A percentile compares a stretch with the other conserved stretches of the same genome.
These are phyloP conservation scores for Persicaria maculosa DNA, from an alignment of 148 eudicot species.

Conservation along the genomic window DNA sequence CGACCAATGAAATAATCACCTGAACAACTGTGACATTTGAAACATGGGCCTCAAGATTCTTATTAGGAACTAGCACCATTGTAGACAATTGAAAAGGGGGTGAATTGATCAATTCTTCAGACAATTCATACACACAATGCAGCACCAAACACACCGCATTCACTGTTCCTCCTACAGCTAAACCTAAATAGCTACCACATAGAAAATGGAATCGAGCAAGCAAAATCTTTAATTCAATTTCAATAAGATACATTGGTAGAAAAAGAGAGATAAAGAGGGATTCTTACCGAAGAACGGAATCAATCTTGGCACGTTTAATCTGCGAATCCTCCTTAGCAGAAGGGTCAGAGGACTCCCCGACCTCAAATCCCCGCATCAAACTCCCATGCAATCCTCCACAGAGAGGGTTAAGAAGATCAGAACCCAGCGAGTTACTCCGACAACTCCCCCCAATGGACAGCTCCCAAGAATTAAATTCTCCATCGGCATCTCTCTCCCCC, in stretches of 20 bases:
- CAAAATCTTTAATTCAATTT: neutral
- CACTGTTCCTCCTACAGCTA: neutral
- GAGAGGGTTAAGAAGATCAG: slow-evolving; percentile 14
- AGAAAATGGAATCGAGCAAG: neutral
- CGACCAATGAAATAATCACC: neutral
- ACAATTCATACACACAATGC: neutral
- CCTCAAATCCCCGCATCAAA: slow-evolving; percentile 25
- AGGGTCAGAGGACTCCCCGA: slow-evolving; percentile 29
- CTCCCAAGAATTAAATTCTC: slow-evolving; percentile 20
- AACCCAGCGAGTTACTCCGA: slow-evolving; percentile 14
- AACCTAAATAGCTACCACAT: neutral
- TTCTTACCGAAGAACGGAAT: slow-evolving; percentile 22
- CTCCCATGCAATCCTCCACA: slow-evolving; percentile 15
- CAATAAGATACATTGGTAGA: neutral
- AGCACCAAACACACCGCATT: neutral
- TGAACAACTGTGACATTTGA: neutral
- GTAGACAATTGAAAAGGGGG: neutral
- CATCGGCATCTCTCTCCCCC: slow-evolving; percentile 27
- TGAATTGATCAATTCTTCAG: neutral
- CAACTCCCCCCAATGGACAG: slow-evolving; percentile 27
- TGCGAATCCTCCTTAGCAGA: slow-evolving; percentile 24
- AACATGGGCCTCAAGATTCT: neutral
- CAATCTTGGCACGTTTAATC: slow-evolving; percentile 71
- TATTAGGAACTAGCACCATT: neutral
- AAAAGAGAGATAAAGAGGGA: neutral